These are phyloP conservation scores for Hygrocybe punicea DNA, from an alignment of 768 basidiomycete genomes.

Conservation along the genomic window DNA sequence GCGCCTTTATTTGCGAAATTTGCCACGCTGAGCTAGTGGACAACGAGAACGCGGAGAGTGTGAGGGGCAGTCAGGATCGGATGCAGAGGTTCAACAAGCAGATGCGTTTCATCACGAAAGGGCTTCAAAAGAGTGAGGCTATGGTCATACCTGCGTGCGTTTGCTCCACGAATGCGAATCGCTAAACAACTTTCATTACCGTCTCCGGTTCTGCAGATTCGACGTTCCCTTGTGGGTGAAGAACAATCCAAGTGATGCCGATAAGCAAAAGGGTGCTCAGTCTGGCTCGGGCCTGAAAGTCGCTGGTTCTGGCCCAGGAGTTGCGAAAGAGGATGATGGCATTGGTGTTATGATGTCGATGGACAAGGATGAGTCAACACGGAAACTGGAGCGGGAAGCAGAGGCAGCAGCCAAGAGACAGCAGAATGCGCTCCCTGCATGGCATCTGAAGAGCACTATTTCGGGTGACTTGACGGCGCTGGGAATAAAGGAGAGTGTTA, in stretches of 20 bases:
- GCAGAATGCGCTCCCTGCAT: slow-evolving; percentile 89
- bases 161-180: slow-evolving; percentile 2
- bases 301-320: slow-evolving; percentile 59
- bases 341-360: slow-evolving; percentile 84
- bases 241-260: slow-evolving; percentile 61
- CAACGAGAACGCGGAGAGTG: slow-evolving; percentile 86
- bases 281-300: slow-evolving; percentile 62
- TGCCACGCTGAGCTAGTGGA: slow-evolving; percentile 85
- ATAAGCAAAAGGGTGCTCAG: slow-evolving; percentile 53
- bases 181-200: neutral
- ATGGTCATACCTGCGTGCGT: slow-evolving; percentile 82
- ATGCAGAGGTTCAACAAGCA: slow-evolving; percentile 95
- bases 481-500: slow-evolving; percentile 70
- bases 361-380: slow-evolving; percentile 81
- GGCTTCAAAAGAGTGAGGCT: slow-evolving; percentile 82
- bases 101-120: slow-evolving; percentile 83
- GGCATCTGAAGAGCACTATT: slow-evolving; percentile 96
- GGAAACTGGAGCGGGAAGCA: slow-evolving; percentile 68
- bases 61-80: slow-evolving; percentile 82
- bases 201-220: slow-evolving; percentile 45
- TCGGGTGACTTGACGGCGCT: slow-evolving; percentile 87
- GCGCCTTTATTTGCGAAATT: slow-evolving; percentile 79
- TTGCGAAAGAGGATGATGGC: slow-evolving; percentile 64
- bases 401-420: slow-evolving; percentile 81
- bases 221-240: slow-evolving; percentile 84